A percentile compares a stretch with the other conserved stretches of the same genome.
Evolutionary conservation across 2,329 filamentous ascomycete species (phyloP).

Genomic region (Colletotrichum navitas): DNA sequence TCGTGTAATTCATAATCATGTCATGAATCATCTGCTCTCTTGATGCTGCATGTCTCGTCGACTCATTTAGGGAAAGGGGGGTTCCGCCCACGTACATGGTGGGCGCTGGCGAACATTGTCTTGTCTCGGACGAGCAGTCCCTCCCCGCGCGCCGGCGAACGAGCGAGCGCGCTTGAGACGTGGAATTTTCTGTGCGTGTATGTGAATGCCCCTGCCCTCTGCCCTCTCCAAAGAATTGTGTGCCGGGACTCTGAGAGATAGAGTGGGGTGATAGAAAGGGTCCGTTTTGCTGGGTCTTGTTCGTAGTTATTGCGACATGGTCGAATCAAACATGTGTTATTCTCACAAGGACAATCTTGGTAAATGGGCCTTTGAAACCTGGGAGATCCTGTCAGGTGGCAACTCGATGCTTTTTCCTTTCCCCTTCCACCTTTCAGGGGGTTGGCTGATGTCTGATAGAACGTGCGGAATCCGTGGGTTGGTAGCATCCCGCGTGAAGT

Average conservation of each 20-base stretch:
- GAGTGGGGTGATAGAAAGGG: not conserved
- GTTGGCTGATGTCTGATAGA: not conserved
- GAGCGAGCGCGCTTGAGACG: conserved; percentile 2
- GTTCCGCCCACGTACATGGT: too few species aligned
- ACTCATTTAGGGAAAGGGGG: not conserved
- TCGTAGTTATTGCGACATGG: not conserved
- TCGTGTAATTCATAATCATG: not conserved
- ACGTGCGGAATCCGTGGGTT: not conserved
- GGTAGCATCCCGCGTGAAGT: not conserved
- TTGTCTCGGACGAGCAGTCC: conserved; percentile 15
- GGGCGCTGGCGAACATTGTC: conserved; percentile 12
- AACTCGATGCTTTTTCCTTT: not conserved
- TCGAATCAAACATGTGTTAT: conserved; percentile 2
- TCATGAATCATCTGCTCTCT: not conserved
- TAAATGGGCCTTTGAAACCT: not conserved
- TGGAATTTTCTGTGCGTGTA: not conserved
- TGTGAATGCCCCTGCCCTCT: not conserved
- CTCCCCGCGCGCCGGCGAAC: not conserved
- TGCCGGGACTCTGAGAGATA: not conserved
- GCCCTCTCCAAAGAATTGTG: not conserved
- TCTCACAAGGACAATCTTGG: not conserved
- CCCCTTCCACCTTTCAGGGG: not conserved
- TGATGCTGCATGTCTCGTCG: conserved; percentile 10
- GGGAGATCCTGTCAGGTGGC: not conserved
- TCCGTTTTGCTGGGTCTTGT: not conserved